Evolutionary conservation across 2,329 filamentous ascomycete genomes (phyloP).

Genomic region (Metarhizium robertsii): DNA sequence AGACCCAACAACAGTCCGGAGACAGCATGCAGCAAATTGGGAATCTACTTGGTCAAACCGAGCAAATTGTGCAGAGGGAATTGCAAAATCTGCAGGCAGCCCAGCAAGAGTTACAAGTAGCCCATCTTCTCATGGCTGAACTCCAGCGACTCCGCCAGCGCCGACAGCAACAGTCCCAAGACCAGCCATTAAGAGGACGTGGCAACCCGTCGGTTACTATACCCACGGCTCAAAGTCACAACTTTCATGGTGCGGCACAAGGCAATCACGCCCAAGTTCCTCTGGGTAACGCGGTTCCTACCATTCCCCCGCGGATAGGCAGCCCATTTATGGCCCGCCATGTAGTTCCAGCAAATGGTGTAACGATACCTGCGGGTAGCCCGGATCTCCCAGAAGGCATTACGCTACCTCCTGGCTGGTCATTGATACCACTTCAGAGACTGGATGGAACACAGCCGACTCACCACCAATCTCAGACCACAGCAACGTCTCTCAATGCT

Average conservation of each 20-base stretch:
- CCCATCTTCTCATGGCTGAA: conserved; percentile 60
- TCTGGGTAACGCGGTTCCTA: conserved; percentile 13
- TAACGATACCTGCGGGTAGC: conserved; percentile 50
- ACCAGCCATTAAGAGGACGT: conserved; percentile 14
- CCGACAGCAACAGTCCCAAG: conserved; percentile 27
- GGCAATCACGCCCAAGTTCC: conserved; percentile 11
- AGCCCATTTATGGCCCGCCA: conserved; percentile 39
- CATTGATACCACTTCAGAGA: conserved; percentile 51
- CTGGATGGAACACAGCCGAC: conserved; percentile 28
- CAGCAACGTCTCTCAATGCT: conserved; percentile 8
- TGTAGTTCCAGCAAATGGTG: conserved; percentile 31
- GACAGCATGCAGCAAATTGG: conserved; percentile 39
- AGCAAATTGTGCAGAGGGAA: conserved; percentile 61
- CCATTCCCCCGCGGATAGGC: conserved; percentile 25
- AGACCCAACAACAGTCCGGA: conserved; percentile 10
- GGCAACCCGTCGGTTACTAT: conserved; percentile 4
- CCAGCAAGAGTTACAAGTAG: conserved; percentile 57
- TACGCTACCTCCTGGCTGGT: conserved; percentile 56
- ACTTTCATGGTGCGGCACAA: conserved; percentile 11
- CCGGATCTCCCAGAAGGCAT: conserved; percentile 54
- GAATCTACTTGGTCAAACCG: conserved; percentile 54
- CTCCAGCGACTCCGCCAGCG: conserved; percentile 52
- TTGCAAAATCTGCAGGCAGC: conserved; percentile 52
- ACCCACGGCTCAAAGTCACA: conserved; percentile 9
- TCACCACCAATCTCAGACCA: conserved; percentile 9